These are phyloP conservation scores for Oleoguttula mirabilis DNA, from an alignment of 495 filamentous ascomycete genomes.

Conservation along the genomic window DNA sequence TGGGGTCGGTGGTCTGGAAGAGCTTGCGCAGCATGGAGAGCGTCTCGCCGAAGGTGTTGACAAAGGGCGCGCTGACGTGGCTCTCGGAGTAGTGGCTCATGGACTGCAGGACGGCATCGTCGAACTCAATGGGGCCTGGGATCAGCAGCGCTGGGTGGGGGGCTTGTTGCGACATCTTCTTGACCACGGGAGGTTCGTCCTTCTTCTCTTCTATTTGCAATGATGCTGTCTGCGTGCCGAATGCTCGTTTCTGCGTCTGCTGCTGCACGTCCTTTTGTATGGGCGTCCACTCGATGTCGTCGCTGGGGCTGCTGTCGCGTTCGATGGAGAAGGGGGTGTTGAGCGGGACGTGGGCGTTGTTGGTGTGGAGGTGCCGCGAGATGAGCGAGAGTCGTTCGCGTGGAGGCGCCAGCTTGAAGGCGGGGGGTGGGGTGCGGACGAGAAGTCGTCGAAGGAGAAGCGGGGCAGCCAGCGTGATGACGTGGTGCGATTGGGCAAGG, in stretches of 20 bases:
- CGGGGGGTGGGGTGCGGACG: constrained; percentile 3
- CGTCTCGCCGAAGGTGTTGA: constrained; percentile 80
- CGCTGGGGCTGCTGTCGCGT: constrained; percentile 39
- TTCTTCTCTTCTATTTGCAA: constrained; percentile 19
- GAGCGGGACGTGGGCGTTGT: constrained; percentile 44
- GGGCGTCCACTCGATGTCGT: constrained; percentile 48
- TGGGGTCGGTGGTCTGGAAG: constrained; percentile 71
- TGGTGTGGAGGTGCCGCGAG: constrained; percentile 62
- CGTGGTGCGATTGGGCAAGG: too few relatives aligned
- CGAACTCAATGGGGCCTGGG: constrained; percentile 95
- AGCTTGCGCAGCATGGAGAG: constrained; percentile 80
- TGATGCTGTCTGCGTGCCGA: constrained; percentile 21
- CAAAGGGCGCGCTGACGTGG: constrained; percentile 80
- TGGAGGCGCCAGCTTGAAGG: constrained; percentile 13
- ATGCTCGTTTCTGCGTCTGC: constrained; percentile 11
- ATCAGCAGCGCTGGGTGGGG: constrained; percentile 78
- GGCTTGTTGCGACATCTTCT: constrained; percentile 67
- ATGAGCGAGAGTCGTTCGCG: constrained; percentile 59
- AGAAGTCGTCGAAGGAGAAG: constrained; percentile 1
- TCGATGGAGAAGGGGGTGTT: constrained; percentile 60
- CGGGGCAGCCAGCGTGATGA: constrained; percentile 17
- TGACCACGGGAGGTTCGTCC: constrained; percentile 3
- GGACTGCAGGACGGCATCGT: constrained; percentile 87
- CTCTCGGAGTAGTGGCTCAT: constrained; percentile 96
- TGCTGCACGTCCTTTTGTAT: constrained; percentile 27